Base-by-base conservation (phyloP, 2,329 filamentous ascomycete species). In the Aureobasidium sp. region DNA sequence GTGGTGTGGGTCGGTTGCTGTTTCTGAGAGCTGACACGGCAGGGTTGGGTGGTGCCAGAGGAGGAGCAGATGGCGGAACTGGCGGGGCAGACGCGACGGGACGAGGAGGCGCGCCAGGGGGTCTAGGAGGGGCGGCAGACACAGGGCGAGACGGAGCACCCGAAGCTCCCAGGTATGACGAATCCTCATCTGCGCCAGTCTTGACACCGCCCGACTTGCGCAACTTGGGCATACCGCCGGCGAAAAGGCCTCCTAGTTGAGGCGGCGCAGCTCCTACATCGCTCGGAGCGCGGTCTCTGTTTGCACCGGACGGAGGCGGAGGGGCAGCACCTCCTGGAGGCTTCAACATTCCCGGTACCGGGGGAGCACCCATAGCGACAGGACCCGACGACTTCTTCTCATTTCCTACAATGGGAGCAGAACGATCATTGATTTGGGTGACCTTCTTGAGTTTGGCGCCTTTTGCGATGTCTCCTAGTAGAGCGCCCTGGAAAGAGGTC, bases 201-300 rank as follows among this genome's bases (percentile, higher is more conserved):
- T 78, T 76, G 33, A 80, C 73, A 50, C 89, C 92, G 60, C 90
- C 88, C 3, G 86, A 82, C 77, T 95, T 96, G 73, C 89, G 89
- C 69, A 99, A 73, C 76, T 96, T 97, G 2, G 94, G 94, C 84
- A 97, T 97, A 38, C 93, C 94, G 37, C 90, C 92, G 1, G 89
- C 90, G 70, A 99, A 96, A 27, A 99, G 74, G 1, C 94, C 94
- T 31, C 79, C 93, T 11, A 97, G 74, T 71, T 96, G 93, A 11
- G 91, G 90, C 50, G 89, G 84, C 21, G 84, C 74, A 23, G 86
- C 82, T 21, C 79, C 80, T 57, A 83, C 82, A 67, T 95, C 90
- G 72, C 92, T 96, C 72, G 94, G 92, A 74, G 90, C 95, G 71
- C 91, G 83, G 61, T 84, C 83, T 73, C 91, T 80, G 68, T 84